Evolutionary conservation across 768 basidiomycete genomes (phyloP), one percentile per base, ranked within the genome.

Genomic region (Suillus sp.): DNA sequence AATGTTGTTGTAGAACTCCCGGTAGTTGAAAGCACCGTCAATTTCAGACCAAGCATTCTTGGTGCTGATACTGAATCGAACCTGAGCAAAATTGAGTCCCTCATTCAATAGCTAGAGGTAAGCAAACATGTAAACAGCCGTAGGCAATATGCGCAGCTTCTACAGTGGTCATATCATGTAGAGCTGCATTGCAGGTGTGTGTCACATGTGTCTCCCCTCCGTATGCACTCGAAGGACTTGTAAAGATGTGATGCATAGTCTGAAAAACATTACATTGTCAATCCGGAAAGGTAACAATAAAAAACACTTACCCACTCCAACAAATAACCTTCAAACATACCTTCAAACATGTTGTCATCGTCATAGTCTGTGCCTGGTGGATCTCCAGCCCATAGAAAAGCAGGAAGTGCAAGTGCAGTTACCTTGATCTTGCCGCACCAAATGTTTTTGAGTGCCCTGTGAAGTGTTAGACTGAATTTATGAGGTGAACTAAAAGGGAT

Each of bases 81-180:
- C 58, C 62, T 63, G 20, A 32, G 16, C 11, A n/a, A 34, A 58
- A 22, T 13, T 25, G 22, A 62, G 50, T 0, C 8, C 22, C 32
- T 4, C 6, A 11, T 14, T 7, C 10, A 18, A 37, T 35, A n/a
- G n/a, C 18, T 50, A 42, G 34, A 34, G 54, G 7, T 1, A n/a
- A 10, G 40, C 64, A 16, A 62, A 67, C 64, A 40, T 65, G 66
- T 9, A 67, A n/a, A 11, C 63, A 60, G 1, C 37, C 32, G 7
- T 32, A 32, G 2, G 32, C 32, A 6, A 32, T 32, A 32, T 32
- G 32, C 32, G 32, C 35, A 0, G 66, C 35, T 43, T 60, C 62
- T 2, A 67, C 47, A 0, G 30, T 60, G 8, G 56, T 64, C 66
- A 67, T 65, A 20, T 59, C 45, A 40, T 65, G 61, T 22, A 67